phyloP scores from a whole-genome alignment of 1,284 basidiomycete genomes.

The Sanghuangporus weigelae region DNA sequence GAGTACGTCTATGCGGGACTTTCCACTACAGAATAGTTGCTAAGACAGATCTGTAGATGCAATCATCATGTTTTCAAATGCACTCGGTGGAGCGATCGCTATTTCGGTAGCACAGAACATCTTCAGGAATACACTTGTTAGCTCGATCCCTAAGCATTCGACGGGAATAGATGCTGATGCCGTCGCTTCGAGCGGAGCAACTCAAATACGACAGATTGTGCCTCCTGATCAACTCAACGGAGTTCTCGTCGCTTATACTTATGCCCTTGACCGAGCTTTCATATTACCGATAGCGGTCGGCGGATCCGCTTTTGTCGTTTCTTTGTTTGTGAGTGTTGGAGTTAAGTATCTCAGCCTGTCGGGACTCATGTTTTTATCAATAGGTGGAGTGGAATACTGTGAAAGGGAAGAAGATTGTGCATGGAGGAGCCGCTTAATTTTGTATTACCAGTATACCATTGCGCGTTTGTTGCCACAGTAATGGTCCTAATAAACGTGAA shows the following conservation, averaged over 20 bases:
- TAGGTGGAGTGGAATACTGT: slow-evolving; percentile 17
- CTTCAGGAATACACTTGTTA: slow-evolving; percentile 20
- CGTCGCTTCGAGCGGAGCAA: slow-evolving; percentile 18
- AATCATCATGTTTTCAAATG: slow-evolving; percentile 22
- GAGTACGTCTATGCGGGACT: slow-evolving; percentile 7
- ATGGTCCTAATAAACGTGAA: too few species aligned
- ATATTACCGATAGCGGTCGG: slow-evolving; percentile 18
- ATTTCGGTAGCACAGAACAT: slow-evolving; percentile 24
- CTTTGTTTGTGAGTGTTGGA: slow-evolving; percentile 12
- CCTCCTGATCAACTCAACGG: slow-evolving; percentile 16
- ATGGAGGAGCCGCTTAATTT: slow-evolving; percentile 4
- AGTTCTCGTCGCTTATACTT: slow-evolving; percentile 19
- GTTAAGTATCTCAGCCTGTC: background rate
- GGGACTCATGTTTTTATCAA: background rate
- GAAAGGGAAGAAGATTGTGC: slow-evolving; percentile 15
- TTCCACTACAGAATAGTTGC: background rate
- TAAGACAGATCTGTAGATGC: slow-evolving; percentile 11
- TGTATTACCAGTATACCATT: background rate
- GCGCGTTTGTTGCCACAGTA: background rate
- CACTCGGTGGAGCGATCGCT: slow-evolving; percentile 21
- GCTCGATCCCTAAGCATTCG: slow-evolving; percentile 17
- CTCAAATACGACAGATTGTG: slow-evolving; percentile 15
- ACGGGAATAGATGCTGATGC: slow-evolving; percentile 17
- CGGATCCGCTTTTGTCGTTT: slow-evolving; percentile 10
- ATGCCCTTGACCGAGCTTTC: slow-evolving; percentile 15